A percentile compares a stretch with the other conserved stretches of the same genome.
Conservation (phyloP, 306 rosid species). For the Sindora glabra region DNA sequence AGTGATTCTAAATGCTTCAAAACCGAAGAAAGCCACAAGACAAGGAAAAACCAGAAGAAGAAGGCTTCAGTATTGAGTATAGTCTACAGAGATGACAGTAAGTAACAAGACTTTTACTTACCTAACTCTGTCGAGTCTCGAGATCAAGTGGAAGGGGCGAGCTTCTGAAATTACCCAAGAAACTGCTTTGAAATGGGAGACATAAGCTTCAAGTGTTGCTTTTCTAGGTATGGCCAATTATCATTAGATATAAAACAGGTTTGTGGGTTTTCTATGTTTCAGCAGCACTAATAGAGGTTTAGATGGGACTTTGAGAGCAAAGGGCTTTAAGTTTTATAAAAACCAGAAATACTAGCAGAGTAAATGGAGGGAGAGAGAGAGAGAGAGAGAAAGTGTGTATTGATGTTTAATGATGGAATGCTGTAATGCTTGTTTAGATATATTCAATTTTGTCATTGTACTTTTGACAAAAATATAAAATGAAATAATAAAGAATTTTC, state of each 20-base stretch:
- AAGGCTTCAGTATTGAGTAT: too few species aligned
- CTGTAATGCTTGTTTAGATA: too few species aligned
- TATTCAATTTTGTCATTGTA: too few species aligned
- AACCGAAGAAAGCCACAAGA: conserved; percentile 10
- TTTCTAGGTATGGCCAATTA: conserved; percentile 24
- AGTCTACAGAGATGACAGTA: conserved; percentile 5
- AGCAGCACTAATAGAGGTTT: conserved; percentile 20
- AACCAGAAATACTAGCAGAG: conserved; percentile 5
- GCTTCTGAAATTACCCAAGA: conserved; percentile 21
- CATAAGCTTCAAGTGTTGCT: conserved; percentile 25
- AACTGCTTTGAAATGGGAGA: conserved; percentile 41
- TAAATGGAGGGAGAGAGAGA: conserved; percentile 11
- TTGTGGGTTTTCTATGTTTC: conserved; percentile 29
- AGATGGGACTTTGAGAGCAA: conserved; percentile 14
- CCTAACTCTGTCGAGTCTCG: conserved; percentile 23
- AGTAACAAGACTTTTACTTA: conserved; percentile 19
- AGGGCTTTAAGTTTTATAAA: conserved; percentile 8
- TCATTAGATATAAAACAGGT: conserved; percentile 35
- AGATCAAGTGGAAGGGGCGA: conserved; percentile 26
- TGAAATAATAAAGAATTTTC: too few species aligned
- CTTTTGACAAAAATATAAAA: too few species aligned
- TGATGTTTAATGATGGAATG: conserved; percentile 43
- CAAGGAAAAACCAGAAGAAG: conserved; percentile 1
- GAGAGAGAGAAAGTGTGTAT: conserved; percentile 34
- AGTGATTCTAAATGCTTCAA: not conserved